Conservation (phyloP, 495 filamentous ascomycete genomes). For the Pyrenula massariospora region DNA sequence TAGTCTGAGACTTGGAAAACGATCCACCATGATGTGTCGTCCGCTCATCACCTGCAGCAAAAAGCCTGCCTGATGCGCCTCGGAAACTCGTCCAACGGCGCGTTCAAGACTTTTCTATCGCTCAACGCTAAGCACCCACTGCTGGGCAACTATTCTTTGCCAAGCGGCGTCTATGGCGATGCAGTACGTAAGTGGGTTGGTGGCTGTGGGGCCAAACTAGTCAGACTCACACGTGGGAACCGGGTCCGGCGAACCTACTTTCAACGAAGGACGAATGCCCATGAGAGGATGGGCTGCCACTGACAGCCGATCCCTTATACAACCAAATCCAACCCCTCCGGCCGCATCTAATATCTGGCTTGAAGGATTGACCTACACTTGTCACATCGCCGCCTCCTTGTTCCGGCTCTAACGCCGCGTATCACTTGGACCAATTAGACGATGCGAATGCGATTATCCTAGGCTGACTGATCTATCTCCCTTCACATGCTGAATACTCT, state of each 20-base stretch:
- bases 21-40: background rate
- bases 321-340: too few species aligned
- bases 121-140: background rate
- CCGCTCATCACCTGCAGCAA: background rate
- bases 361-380: background rate
- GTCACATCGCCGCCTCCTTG: background rate
- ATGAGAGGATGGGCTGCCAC: too few species aligned
- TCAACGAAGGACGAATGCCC: background rate
- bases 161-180: background rate
- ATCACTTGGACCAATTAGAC: background rate
- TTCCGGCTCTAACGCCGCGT: background rate
- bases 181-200: background rate
- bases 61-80: background rate
- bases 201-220: background rate
- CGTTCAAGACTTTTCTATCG: background rate
- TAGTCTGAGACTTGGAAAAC: background rate
- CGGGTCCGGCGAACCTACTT: background rate
- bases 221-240: background rate
- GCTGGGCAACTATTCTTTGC: background rate
- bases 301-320: too few species aligned
- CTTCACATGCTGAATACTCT: background rate
- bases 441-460: too few species aligned
- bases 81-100: background rate
- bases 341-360: background rate
- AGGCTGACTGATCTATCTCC: background rate